Conservation (phyloP, 2,329 filamentous ascomycete genomes). For the Claviceps monticola region DNA sequence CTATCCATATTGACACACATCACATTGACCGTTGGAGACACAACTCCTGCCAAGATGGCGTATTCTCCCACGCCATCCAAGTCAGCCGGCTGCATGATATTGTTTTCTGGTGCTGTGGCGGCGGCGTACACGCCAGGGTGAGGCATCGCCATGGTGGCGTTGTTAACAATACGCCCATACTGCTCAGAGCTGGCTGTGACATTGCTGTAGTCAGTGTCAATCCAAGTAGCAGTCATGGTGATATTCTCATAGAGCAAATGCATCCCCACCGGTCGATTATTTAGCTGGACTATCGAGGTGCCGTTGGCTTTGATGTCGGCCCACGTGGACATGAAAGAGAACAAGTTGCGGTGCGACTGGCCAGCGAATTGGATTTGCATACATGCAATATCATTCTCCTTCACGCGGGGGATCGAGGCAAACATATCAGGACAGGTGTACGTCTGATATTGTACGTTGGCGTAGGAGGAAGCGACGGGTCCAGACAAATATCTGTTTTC, state of each 20-base stretch:
- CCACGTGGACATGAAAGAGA: slow-evolving; percentile 47
- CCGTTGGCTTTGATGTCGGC: slow-evolving; percentile 28
- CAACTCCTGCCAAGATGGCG: slow-evolving; percentile 50
- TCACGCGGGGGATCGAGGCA: slow-evolving; percentile 21
- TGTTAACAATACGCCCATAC: slow-evolving; percentile 51
- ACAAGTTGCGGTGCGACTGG: slow-evolving; percentile 55
- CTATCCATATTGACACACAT: slow-evolving; percentile 53
- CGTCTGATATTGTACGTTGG: slow-evolving; percentile 43
- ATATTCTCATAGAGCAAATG: slow-evolving; percentile 59
- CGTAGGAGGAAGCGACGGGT: slow-evolving; percentile 46
- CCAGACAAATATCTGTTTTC: slow-evolving; percentile 37
- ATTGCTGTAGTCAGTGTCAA: slow-evolving; percentile 40
- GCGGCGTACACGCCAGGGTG: slow-evolving; percentile 56
- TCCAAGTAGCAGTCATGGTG: slow-evolving; percentile 56
- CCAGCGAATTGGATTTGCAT: slow-evolving; percentile 56
- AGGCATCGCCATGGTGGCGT: slow-evolving; percentile 65
- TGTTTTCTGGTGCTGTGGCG: slow-evolving; percentile 44
- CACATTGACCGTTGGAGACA: slow-evolving; percentile 58
- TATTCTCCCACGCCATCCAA: slow-evolving; percentile 56
- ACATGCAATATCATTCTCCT: slow-evolving; percentile 39
- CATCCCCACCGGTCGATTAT: slow-evolving; percentile 41
- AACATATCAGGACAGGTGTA: slow-evolving; percentile 50
- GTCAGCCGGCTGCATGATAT: slow-evolving; percentile 55
- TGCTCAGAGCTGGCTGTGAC: slow-evolving; percentile 34
- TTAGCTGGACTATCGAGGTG: slow-evolving; percentile 26